These are phyloP conservation scores for Zymoseptoria tritici DNA, from an alignment of 2,329 filamentous ascomycete species.

Conservation along the genomic window DNA sequence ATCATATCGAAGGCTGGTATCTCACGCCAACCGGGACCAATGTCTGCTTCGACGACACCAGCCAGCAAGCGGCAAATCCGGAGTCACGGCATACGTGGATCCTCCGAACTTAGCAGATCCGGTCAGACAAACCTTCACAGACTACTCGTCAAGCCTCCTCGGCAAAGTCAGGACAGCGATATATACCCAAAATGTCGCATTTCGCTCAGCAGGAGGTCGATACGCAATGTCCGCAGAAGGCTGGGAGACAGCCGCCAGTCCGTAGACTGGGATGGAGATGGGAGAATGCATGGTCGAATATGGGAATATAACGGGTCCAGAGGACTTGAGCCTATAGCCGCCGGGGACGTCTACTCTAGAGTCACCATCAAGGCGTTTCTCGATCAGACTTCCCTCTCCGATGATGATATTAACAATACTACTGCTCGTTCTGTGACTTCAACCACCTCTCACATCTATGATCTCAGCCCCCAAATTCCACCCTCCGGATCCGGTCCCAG, in stretches of 20 bases:
- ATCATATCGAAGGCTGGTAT: background rate
- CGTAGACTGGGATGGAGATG: background rate
- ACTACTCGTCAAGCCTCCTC: too few species aligned
- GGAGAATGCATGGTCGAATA: background rate
- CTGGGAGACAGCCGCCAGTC: background rate
- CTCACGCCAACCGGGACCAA: background rate
- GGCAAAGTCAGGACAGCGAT: too few species aligned
- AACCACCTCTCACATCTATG: background rate
- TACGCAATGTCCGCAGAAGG: background rate
- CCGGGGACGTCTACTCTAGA: too few species aligned
- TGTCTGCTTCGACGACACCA: too few species aligned
- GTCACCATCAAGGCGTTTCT: background rate
- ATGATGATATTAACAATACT: background rate
- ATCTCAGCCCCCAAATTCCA: background rate
- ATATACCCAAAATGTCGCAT: too few species aligned
- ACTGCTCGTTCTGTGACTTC: background rate
- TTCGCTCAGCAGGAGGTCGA: background rate
- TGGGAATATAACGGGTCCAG: background rate
- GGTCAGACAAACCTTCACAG: too few species aligned
- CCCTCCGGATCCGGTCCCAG: background rate
- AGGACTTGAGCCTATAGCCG: background rate
- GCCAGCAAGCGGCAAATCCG: too few species aligned
- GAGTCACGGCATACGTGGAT: too few species aligned
- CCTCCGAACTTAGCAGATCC: too few species aligned
- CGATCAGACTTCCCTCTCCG: background rate